Percentiles rank a stretch among this genome's conserved stretches.
phyloP scores from a whole-genome alignment of 164 flowering plant genomes.

The Taxillus chinensis region DNA sequence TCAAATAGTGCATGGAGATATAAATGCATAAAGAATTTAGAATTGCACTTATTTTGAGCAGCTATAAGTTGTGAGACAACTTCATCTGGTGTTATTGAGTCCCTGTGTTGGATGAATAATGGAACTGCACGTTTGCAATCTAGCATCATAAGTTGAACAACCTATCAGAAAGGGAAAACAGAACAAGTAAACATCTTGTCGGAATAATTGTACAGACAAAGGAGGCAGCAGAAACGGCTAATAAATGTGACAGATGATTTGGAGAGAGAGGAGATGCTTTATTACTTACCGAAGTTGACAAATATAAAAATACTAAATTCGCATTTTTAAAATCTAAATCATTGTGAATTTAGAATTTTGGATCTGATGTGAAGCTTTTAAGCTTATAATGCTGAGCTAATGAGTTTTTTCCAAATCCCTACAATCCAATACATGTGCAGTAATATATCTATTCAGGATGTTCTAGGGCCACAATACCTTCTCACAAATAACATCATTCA shows the following conservation, averaged over 20 bases:
- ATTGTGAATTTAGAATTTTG: too few relatives aligned
- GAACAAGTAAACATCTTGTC: neutral
- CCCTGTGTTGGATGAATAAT: conserved; percentile 67
- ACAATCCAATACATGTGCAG: too few relatives aligned
- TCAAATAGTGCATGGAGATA: conserved; percentile 86
- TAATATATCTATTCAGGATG: neutral
- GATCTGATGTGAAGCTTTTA: too few relatives aligned
- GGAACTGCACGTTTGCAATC: conserved; percentile 77
- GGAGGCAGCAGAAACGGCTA: neutral
- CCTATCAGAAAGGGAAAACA: conserved; percentile 33
- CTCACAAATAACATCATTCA: conserved; percentile 74
- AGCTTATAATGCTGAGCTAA: too few relatives aligned
- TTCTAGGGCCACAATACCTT: conserved; percentile 49
- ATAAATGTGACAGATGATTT: neutral
- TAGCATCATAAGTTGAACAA: conserved; percentile 77
- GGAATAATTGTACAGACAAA: neutral
- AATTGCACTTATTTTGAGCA: conserved; percentile 59
- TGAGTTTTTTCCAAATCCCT: too few relatives aligned
- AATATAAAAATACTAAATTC: too few relatives aligned
- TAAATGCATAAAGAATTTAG: conserved; percentile 63
- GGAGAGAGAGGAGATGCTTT: too few relatives aligned
- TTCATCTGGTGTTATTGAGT: conserved; percentile 58
- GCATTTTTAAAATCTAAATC: too few relatives aligned
- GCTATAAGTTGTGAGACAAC: conserved; percentile 65
- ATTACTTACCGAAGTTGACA: too few relatives aligned